These are phyloP conservation scores for Beauveria brongniartii DNA, from an alignment of 2,329 filamentous ascomycete species.

Conservation along the genomic window DNA sequence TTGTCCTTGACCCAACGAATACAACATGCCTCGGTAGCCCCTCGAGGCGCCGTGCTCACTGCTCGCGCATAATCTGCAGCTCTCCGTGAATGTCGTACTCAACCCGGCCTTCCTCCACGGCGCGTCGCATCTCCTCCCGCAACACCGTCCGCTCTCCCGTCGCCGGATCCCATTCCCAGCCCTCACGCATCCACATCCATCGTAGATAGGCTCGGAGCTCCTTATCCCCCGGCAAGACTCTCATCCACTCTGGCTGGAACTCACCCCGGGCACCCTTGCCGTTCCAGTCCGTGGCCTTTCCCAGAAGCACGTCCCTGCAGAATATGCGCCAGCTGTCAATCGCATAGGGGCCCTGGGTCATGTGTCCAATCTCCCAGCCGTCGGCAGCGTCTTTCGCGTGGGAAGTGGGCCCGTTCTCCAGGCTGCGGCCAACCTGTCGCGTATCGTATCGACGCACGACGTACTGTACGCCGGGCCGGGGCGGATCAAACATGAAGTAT, in stretches of 20 bases:
- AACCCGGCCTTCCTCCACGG: slow-evolving; percentile 50
- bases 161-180: slow-evolving; percentile 69
- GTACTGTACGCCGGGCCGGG: slow-evolving; percentile 47
- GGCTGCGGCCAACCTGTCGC: slow-evolving; percentile 22
- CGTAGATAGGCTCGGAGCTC: slow-evolving; percentile 78
- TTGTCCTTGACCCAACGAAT: no score
- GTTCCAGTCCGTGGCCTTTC: slow-evolving; percentile 57
- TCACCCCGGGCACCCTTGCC: slow-evolving; percentile 42
- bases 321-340: slow-evolving; percentile 92
- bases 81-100: slow-evolving; percentile 44
- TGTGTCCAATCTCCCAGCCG: slow-evolving; percentile 77
- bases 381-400: slow-evolving; percentile 20
- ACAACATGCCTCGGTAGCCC: no score
- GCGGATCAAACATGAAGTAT: slow-evolving; percentile 58
- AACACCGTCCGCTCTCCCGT: slow-evolving; percentile 57
- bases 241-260: slow-evolving; percentile 86
- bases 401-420: background rate
- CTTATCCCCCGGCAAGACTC: slow-evolving; percentile 75
- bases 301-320: slow-evolving; percentile 70
- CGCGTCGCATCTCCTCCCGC: slow-evolving; percentile 42
- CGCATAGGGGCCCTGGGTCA: slow-evolving; percentile 76
- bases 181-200: slow-evolving; percentile 89
- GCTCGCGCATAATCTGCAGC: slow-evolving; percentile 33
- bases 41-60: background rate
- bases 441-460: slow-evolving; percentile 40